Evolutionary conservation across 1,284 basidiomycete genomes (phyloP).

Genomic region (Tremellales sp.): DNA sequence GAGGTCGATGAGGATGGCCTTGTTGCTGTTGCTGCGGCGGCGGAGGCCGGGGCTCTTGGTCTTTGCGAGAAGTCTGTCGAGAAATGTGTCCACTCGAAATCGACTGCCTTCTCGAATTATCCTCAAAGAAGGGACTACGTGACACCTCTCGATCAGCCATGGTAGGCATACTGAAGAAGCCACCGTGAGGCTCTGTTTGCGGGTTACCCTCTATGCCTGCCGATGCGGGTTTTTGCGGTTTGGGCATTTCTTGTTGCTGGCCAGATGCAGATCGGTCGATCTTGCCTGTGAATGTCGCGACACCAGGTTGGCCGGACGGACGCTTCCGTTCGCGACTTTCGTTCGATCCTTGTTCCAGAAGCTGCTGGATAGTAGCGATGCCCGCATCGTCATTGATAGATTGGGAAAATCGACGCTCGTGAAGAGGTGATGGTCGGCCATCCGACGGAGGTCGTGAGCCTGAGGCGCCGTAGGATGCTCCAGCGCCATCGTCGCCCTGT

Average conservation of each 20-base stretch:
- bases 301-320: slow-evolving; percentile 3
- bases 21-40: no score
- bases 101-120: background rate
- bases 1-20: no score
- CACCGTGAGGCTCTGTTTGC: background rate
- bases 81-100: background rate
- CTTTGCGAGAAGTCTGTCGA: background rate
- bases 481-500: background rate
- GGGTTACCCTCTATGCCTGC: background rate
- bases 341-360: slow-evolving; percentile 16
- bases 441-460: background rate
- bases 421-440: background rate
- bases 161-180: slow-evolving; percentile 7
- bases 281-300: slow-evolving; percentile 14
- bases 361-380: slow-evolving; percentile 21
- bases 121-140: slow-evolving; percentile 1
- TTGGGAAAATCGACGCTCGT: slow-evolving; percentile 3
- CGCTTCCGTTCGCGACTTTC: slow-evolving; percentile 1
- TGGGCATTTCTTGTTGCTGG: background rate
- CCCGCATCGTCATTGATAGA: slow-evolving; percentile 3
- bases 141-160: background rate
- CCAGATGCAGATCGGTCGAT: slow-evolving; percentile 1
- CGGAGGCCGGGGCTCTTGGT: background rate
- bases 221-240: background rate
- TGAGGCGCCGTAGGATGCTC: background rate